Percentiles rank a stretch among this genome's conserved stretches.
Evolutionary conservation across 1,284 basidiomycete species (phyloP).

Genomic region (Melampsora larici-populina): DNA sequence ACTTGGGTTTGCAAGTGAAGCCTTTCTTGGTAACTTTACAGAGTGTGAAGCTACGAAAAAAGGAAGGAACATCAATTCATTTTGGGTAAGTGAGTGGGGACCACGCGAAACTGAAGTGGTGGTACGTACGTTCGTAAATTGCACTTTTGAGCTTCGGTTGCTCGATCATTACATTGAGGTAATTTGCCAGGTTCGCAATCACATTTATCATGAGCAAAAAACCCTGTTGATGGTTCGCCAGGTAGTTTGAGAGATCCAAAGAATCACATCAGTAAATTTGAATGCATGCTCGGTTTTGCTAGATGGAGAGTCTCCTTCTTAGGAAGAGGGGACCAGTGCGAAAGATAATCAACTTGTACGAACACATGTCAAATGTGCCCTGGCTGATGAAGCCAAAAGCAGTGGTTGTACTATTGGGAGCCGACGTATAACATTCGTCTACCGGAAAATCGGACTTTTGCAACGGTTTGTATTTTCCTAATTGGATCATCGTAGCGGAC

Average conservation of each 20-base stretch:
- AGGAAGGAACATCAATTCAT: background rate
- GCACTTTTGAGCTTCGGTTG: constrained; percentile 33
- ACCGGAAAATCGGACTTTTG: constrained; percentile 11
- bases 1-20: constrained; percentile 35
- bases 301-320: background rate
- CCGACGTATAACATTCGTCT: constrained; percentile 27
- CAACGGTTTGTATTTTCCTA: constrained; percentile 35
- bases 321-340: no score
- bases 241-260: background rate
- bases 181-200: constrained; percentile 5
- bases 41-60: constrained; percentile 19
- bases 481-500: constrained; percentile 39
- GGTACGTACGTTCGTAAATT: constrained; percentile 34
- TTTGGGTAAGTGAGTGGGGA: background rate
- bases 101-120: background rate
- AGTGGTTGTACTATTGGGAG: constrained; percentile 13
- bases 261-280: background rate
- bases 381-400: constrained; percentile 36
- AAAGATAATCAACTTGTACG: background rate
- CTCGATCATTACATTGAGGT: constrained; percentile 12
- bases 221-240: constrained; percentile 8
- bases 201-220: constrained; percentile 39
- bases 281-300: background rate
- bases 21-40: constrained; percentile 41
- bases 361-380: constrained; percentile 39